These are phyloP conservation scores for Candida tetrigidarum DNA, from an alignment of 1,139 yeast species.

Conservation along the genomic window DNA sequence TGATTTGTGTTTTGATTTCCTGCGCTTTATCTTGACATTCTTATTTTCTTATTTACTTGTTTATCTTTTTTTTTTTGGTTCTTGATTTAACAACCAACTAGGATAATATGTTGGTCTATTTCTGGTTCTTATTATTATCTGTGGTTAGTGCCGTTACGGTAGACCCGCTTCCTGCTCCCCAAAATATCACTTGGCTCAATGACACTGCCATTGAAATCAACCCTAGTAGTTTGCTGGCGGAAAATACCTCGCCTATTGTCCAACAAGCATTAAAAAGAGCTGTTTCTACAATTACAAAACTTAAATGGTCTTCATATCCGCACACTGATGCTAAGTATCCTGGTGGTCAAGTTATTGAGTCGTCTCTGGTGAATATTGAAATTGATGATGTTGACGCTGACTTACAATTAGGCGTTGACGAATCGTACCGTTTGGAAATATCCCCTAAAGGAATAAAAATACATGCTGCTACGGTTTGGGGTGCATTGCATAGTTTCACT, in stretches of 20 bases:
- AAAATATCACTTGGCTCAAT: slow-evolving; percentile 22
- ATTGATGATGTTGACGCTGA: slow-evolving; percentile 32
- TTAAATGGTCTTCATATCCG: slow-evolving; percentile 29
- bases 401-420: slow-evolving; percentile 46
- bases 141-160: slow-evolving; percentile 18
- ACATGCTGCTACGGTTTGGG: slow-evolving; percentile 45
- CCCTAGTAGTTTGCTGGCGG: background rate
- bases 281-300: slow-evolving; percentile 18
- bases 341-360: background rate
- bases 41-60: background rate
- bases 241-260: slow-evolving; percentile 14
- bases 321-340: background rate
- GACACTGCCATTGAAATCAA: slow-evolving; percentile 2
- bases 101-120: background rate
- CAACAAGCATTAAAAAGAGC: slow-evolving; percentile 24
- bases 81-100: background rate
- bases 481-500: slow-evolving; percentile 47
- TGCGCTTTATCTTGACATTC: background rate
- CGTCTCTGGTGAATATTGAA: slow-evolving; percentile 11
- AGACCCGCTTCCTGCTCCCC: slow-evolving; percentile 28
- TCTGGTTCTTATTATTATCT: background rate
- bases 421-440: slow-evolving; percentile 36
- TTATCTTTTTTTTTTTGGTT: background rate
- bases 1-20: background rate
- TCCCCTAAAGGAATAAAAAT: slow-evolving; percentile 24